Evolutionary conservation across 202 grass and related monocot species (phyloP), one percentile per base, ranked within the genome.

Genomic region (Cymbopogon flexuosus): DNA sequence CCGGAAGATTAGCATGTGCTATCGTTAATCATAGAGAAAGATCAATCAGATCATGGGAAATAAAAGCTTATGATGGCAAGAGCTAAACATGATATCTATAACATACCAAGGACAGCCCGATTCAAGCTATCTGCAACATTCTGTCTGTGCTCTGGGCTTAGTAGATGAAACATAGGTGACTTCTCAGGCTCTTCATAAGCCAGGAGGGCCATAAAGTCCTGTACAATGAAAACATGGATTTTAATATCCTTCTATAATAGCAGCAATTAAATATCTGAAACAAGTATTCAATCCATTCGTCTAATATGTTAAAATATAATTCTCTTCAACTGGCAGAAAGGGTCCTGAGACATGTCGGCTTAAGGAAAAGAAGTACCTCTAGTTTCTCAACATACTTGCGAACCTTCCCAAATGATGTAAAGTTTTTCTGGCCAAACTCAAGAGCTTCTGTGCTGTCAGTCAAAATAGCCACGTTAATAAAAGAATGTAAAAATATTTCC

Each of bases 131-230:
- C 96, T 69, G 92, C 90, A 52, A 99, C 84, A 72, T 85, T 89
- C 74, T 96, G 90, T 47, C 96, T 91, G 56, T 96, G 88, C 23
- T 96, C 96, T 72, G 87, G 88, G 74, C 90, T 93, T 83, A 99
- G 82, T 77, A 95, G 86, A 93, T 93, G 75, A 80, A 99, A 99
- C 92, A 99, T 99, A 35, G 96, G 96, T 81, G 96, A 96, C 81
- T 90, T 99, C 84, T 99, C 92, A 62, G 96, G 96, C 40, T 99
- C 96, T 64, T 90, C 85, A 74, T 99, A 99, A 66, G 96, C 93
- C 79, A 99, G 77, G 21, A 99, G 89, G 35, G 96, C 90, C 83
- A 96, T 88, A 67, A 99, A 89, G 74, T 96, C 96, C 96, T 99
- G 40, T 65, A 66, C 0, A 83, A 35, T 37, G 16, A 79, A 79